Evolutionary conservation across 768 basidiomycete species (phyloP).

Genomic region (Rhizopogon sp.): DNA sequence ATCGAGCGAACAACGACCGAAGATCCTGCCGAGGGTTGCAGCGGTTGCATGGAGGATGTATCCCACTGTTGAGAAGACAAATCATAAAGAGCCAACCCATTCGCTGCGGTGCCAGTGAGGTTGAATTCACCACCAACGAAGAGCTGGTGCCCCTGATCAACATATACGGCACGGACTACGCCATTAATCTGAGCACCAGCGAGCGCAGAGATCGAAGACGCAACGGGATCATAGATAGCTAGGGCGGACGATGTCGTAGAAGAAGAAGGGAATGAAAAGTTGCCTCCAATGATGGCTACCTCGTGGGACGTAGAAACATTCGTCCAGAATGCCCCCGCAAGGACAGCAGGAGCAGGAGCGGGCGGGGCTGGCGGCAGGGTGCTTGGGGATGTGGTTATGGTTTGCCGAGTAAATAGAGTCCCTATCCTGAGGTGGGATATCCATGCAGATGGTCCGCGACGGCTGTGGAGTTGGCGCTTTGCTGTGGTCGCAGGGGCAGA

Average conservation of each 20-base stretch:
- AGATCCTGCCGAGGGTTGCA: constrained; percentile 51
- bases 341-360: constrained; percentile 71
- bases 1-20: constrained; percentile 69
- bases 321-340: constrained; percentile 87
- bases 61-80: constrained; percentile 62
- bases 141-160: constrained; percentile 54
- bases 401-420: constrained; percentile 45
- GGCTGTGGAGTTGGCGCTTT: constrained; percentile 34
- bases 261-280: constrained; percentile 63
- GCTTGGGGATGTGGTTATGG: constrained; percentile 33
- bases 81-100: constrained; percentile 80
- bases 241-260: constrained; percentile 46
- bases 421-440: constrained; percentile 42
- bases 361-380: constrained; percentile 53
- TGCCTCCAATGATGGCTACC: constrained; percentile 81
- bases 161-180: constrained; percentile 69
- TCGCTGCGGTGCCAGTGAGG: constrained; percentile 46
- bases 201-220: constrained; percentile 47
- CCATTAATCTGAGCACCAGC: constrained; percentile 65
- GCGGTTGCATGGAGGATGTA: constrained; percentile 47
- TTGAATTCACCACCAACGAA: constrained; percentile 87
- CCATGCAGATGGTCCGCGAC: constrained; percentile 39
- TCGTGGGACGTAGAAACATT: constrained; percentile 65
- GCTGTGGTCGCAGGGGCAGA: constrained; percentile 26
- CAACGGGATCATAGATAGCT: constrained; percentile 63